These are phyloP conservation scores for Alternaria gaisen DNA, from an alignment of 2,329 filamentous ascomycete genomes.

Conservation along the genomic window DNA sequence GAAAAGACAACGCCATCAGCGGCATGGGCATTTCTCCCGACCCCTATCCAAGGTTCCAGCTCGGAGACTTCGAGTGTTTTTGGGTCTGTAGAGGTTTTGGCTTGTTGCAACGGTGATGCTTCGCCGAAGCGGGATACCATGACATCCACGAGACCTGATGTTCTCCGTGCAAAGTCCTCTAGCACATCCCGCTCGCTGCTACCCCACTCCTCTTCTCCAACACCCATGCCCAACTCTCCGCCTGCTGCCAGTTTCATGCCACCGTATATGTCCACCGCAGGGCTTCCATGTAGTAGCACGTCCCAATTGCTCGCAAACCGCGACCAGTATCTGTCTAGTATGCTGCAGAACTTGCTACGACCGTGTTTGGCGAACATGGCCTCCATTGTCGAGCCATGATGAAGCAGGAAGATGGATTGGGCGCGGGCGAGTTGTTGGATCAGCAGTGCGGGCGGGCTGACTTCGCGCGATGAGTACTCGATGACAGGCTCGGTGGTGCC, in stretches of 20 bases:
- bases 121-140: constrained; percentile 87
- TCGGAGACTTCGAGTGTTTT: constrained; percentile 30
- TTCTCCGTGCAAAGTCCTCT: constrained; percentile 82
- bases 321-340: constrained; percentile 84
- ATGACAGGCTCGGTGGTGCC: constrained; percentile 53
- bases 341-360: constrained; percentile 73
- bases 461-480: constrained; percentile 89
- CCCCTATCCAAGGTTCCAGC: constrained; percentile 74
- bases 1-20: constrained; percentile 89
- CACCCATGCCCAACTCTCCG: constrained; percentile 90
- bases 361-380: constrained; percentile 72
- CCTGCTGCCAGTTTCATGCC: constrained; percentile 89
- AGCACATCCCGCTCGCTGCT: constrained; percentile 93
- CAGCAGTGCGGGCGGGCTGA: constrained; percentile 82
- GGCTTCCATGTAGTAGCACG: constrained; percentile 89
- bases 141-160: constrained; percentile 86
- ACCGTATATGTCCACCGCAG: constrained; percentile 78
- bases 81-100: constrained; percentile 37
- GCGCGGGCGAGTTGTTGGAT: constrained; percentile 83
- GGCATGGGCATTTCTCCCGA: constrained; percentile 70
- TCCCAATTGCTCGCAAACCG: constrained; percentile 76
- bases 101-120: constrained; percentile 45
- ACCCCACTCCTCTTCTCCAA: constrained; percentile 93
- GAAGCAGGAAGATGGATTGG: constrained; percentile 84
- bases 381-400: constrained; percentile 80